Evolutionary conservation across 2,329 filamentous ascomycete genomes (phyloP), one percentile per base, ranked within the genome.

Genomic region (Colletotrichum trifolii): DNA sequence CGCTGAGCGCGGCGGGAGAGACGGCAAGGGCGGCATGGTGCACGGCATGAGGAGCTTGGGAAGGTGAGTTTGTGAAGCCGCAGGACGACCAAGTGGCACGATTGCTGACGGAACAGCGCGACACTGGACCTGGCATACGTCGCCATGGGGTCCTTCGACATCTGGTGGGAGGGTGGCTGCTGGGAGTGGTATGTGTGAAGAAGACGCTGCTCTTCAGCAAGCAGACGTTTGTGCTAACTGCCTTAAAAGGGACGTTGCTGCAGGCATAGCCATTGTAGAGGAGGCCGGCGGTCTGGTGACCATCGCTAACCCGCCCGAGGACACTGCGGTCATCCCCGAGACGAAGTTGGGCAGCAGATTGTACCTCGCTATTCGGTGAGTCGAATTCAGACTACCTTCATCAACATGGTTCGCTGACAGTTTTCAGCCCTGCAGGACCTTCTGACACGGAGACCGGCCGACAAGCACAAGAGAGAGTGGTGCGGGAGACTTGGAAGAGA

Each of bases 101-200:
- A 11, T 13, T 12, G 33, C 47, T 64, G 39, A 64, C 38, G 45
- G 55, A 8, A 8, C 4, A 90, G 89, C 72, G 91, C 91, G 8
- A 92, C 91, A 2, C 73, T 94, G 58, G 91, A 93, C 75, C 76
- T 94, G 53, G 91, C 90, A 0, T 94, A 93, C 73, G 87, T 87
- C 9, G 91, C 91, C 11, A 91, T 91, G 84, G 91, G 91, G 0
- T 82, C 87, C 0, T 89, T 93, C 69, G 91, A 94, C 76, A 92
- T 93, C 10, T 93, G 91, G 91, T 94, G 91, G 91, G 91, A 94
- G 73, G 91, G 90, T 3, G 91, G 91, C 0, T 93, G 90, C 71
- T 93, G 91, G 91, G 91, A 93, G 76, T 94, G 91, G 88, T 89
- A 71, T 69, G 82, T 75, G 2, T 67, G 25, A 35, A 8, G 25